Percentiles rank a stretch among this genome's conserved stretches.
Evolutionary conservation across 345 rosid species (phyloP).

Genomic region (Combretum micranthum): DNA sequence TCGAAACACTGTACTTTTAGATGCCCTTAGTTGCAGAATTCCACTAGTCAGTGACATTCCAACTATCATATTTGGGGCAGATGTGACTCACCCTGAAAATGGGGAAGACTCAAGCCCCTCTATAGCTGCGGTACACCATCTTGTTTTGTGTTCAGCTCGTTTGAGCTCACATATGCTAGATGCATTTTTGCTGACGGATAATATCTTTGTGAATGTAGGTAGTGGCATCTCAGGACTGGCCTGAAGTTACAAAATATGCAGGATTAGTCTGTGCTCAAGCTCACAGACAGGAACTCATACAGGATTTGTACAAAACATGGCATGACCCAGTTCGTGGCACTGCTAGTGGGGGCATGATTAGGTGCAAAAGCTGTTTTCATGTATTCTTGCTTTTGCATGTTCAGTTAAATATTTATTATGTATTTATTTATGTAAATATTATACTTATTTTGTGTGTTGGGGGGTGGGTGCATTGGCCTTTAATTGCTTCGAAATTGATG

Average conservation of each 20-base stretch:
- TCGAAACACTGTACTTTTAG: constrained; percentile 92
- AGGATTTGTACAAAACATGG: constrained; percentile 97
- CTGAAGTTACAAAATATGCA: constrained; percentile 97
- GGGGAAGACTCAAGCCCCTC: constrained; percentile 99
- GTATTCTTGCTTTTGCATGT: not conserved
- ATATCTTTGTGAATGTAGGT: constrained; percentile 42
- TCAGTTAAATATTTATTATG: constrained; percentile 1
- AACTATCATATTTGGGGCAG: constrained; percentile 97
- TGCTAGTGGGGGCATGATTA: constrained; percentile 95
- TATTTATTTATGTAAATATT: not conserved
- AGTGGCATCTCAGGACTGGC: constrained; percentile 99
- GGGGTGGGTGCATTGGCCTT: not conserved
- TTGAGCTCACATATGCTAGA: not conserved
- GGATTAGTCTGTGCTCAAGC: constrained; percentile 99
- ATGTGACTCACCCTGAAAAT: constrained; percentile 98
- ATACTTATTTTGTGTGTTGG: not conserved
- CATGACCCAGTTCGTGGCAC: constrained; percentile 97
- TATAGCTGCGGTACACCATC: constrained; percentile 74
- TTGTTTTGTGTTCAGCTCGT: not conserved
- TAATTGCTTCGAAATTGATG: too few species aligned
- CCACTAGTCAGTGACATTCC: constrained; percentile 97
- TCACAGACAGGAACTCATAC: constrained; percentile 97
- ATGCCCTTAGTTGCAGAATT: constrained; percentile 94
- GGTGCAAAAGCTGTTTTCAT: constrained; percentile 30
- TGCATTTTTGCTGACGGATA: constrained; percentile 9